A percentile compares a stretch with the other conserved stretches of the same genome.
Evolutionary conservation across 1,284 basidiomycete species (phyloP).

Genomic region (Naganishia sp.): DNA sequence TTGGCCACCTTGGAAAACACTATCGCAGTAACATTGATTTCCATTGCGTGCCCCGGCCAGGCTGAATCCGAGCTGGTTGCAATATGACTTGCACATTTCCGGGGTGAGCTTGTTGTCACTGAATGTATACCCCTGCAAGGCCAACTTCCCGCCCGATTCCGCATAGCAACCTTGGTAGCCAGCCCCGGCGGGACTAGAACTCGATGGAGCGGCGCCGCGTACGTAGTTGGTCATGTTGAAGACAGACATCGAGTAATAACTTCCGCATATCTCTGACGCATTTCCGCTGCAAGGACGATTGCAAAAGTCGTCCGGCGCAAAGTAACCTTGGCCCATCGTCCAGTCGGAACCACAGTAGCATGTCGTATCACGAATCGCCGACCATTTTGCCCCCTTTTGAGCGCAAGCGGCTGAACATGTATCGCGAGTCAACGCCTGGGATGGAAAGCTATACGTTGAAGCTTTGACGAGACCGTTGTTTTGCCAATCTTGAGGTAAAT

Average conservation of each 20-base stretch:
- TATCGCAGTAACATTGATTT: conserved; percentile 1
- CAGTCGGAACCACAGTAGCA: not conserved
- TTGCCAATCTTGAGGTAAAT: not conserved
- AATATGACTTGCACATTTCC: conserved; percentile 4
- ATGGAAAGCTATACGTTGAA: conserved; percentile 31
- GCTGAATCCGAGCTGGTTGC: conserved; percentile 5
- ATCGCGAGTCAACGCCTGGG: conserved; percentile 35
- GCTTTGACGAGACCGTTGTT: not conserved
- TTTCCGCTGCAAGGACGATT: conserved; percentile 5
- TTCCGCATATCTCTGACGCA: conserved; percentile 11
- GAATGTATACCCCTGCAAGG: not conserved
- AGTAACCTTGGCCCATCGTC: conserved; percentile 3
- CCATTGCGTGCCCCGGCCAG: not conserved
- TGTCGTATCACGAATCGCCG: conserved; percentile 28
- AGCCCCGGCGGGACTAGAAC: not conserved
- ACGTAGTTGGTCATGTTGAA: conserved; percentile 10
- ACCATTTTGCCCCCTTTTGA: conserved; percentile 33
- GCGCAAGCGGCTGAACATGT: conserved; percentile 35
- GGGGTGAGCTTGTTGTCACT: conserved; percentile 4
- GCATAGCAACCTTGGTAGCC: conserved; percentile 1
- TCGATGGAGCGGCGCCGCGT: not conserved
- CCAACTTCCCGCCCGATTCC: not conserved
- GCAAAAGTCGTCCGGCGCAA: conserved; percentile 9
- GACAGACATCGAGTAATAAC: conserved; percentile 1
- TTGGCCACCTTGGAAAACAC: not conserved